These are phyloP conservation scores for Fusarium drepaniforme DNA, from an alignment of 2,329 filamentous ascomycete genomes.

Conservation along the genomic window DNA sequence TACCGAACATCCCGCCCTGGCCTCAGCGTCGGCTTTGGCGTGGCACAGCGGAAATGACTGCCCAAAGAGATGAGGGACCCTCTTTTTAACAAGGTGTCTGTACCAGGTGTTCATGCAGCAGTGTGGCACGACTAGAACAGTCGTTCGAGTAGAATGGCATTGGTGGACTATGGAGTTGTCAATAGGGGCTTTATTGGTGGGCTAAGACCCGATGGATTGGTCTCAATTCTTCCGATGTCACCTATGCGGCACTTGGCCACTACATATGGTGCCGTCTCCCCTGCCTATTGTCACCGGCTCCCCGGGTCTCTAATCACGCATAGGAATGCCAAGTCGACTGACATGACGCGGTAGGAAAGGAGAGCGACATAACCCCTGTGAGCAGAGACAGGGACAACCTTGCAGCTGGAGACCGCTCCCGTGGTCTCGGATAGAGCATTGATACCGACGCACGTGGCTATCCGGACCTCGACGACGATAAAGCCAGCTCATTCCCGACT, in stretches of 20 bases:
- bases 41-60: background rate
- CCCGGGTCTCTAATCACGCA: background rate
- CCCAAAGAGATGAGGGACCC: background rate
- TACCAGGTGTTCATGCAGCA: conserved; percentile 4
- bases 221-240: background rate
- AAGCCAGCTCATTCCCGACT: background rate
- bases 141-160: background rate
- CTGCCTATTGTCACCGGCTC: background rate
- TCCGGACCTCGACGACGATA: background rate
- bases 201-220: background rate
- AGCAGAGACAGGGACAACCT: background rate
- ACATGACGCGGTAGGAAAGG: background rate
- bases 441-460: conserved; percentile 1
- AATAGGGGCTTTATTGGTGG: background rate
- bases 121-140: background rate
- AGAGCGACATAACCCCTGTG: background rate
- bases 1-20: conserved; percentile 9
- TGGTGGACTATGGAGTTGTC: background rate
- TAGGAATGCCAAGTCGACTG: background rate
- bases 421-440: conserved; percentile 3
- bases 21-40: background rate
- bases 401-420: background rate
- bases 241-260: background rate
- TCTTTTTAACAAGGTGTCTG: background rate
- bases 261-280: background rate